Base-by-base conservation (phyloP, 1,139 yeast species). In the Protomyces inundatus region DNA sequence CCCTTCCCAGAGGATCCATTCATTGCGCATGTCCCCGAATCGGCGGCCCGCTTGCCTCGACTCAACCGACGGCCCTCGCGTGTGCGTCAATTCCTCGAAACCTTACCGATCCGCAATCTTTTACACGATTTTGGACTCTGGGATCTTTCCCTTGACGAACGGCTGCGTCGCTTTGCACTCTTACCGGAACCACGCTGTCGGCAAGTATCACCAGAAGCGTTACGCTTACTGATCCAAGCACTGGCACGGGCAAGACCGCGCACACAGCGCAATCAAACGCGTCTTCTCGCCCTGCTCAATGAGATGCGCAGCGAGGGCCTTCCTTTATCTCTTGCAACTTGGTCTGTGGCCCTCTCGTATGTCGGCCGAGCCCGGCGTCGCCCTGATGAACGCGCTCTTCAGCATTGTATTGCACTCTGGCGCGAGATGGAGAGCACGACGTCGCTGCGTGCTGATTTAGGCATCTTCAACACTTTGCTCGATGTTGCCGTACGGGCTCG, bases 141-240 rank as follows among this genome's bases (percentile, higher is more conserved):
- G 62, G 62, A 58, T 42, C 51, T 58, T 56, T 39, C 62, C 5
- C 42, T 56, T 1, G 62, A 58, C n/a, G 62, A 58, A 33, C 45
- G 51, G 4, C 52, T 56, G 56, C 30, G 16, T 4, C 35, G 56
- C 23, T 58, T 51, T 35, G 50, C 36, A 35, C 36, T 58, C 2
- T 52, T 58, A 5, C 53, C 55, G 4, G 53, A 58, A 32, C 62
- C 62, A 9, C 39, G 62, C 9, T 58, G 62, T 34, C 30, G 3
- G 7, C 39, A 56, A 3, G 36, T 58, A 5, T 58, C 62, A 32
- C 56, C 40, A 3, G 45, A 51, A 10, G 62, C 62, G 6, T 23
- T 58, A 6, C 33, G 16, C 12, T 51, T 52, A 16, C 39, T 58
- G 2, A 34, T 58, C n/a, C 53, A 52, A 39, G 39, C 54, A n/a